Base-by-base conservation (phyloP, 148 eudicot genomes). In the Beta vulgaris region DNA sequence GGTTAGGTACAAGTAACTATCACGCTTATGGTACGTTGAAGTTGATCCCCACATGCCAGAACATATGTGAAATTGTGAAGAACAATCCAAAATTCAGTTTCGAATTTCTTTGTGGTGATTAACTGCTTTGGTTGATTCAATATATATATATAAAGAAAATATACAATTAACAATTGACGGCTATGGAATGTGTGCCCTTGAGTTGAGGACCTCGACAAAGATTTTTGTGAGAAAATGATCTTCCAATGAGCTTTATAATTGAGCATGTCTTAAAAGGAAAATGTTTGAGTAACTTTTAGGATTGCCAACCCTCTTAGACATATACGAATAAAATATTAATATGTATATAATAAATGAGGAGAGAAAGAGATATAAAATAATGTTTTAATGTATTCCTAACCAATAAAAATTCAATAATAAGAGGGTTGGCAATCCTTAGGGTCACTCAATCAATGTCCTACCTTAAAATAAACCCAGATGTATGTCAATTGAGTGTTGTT, bases 121-220 rank as follows among this genome's bases (percentile, higher is more conserved):
- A 68, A 9, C 5, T 51, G 25, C 25, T 8, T 51, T 51, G 23
- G 11, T 51, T 51, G 57, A 51, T 51, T 21, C 0, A 48, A 13
- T 14, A 18, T 14, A 48, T 14, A 16, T 18, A 48, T n/a, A 32
- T 19, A 21, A 16, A 66, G 29, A 32, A n/a, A 12, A 12, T 42
- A 3, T n/a, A 40, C 28, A 11, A 69, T 57, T 51, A 12, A 40
- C 43, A 73, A 29, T 68, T 28, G 31, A 34, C n/a, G 69, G 68
- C 74, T 69, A 37, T 69, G 73, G 42, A 60, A 74, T 61, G 74
- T 74, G 78, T 69, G 74, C 82, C 78, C 74, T 60, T 62, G 39
- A 62, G 29, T 31, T 18, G 68, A 58, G 77, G 54, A 29, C 57
- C 69, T 31, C 7, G 34, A 44, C 73, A 69, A 69, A 16, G 44